These are phyloP conservation scores for Colletotrichum neosansevieriae DNA, from an alignment of 2,329 filamentous ascomycete genomes.

Conservation along the genomic window DNA sequence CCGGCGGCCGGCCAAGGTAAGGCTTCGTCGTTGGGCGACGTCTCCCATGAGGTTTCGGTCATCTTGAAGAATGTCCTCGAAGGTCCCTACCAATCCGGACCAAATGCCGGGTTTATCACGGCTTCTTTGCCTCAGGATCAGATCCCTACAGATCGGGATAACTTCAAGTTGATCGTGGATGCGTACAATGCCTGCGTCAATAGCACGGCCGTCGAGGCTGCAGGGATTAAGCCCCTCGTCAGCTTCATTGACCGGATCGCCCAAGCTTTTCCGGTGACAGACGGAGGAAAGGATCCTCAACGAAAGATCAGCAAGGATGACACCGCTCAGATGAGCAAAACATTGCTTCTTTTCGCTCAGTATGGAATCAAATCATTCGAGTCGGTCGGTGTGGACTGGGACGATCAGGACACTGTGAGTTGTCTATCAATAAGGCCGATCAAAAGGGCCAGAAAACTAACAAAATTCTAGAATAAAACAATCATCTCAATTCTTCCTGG, in stretches of 20 bases:
- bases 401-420: constrained; percentile 55
- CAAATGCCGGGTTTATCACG: constrained; percentile 48
- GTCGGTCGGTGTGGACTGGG: constrained; percentile 51
- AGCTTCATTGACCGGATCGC: constrained; percentile 60
- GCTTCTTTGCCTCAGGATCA: constrained; percentile 49
- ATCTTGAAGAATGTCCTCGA: constrained; percentile 73
- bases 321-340: constrained; percentile 44
- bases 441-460: constrained; percentile 54
- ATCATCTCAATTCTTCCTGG: constrained; percentile 22
- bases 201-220: constrained; percentile 64
- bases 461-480: constrained; percentile 63
- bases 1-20: constrained; percentile 71
- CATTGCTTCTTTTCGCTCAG: constrained; percentile 59
- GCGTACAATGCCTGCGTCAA: constrained; percentile 76
- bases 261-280: constrained; percentile 35
- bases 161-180: constrained; percentile 74
- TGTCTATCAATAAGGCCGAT: constrained; percentile 41
- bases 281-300: constrained; percentile 46
- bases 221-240: constrained; percentile 68
- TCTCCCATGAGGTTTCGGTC: constrained; percentile 69
- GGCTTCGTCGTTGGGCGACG: constrained; percentile 68
- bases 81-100: constrained; percentile 61
- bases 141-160: constrained; percentile 64
- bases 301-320: constrained; percentile 40
- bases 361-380: constrained; percentile 57